Evolutionary conservation across 768 basidiomycete species (phyloP).

Genomic region (Pleurotus salmoneostramineus): DNA sequence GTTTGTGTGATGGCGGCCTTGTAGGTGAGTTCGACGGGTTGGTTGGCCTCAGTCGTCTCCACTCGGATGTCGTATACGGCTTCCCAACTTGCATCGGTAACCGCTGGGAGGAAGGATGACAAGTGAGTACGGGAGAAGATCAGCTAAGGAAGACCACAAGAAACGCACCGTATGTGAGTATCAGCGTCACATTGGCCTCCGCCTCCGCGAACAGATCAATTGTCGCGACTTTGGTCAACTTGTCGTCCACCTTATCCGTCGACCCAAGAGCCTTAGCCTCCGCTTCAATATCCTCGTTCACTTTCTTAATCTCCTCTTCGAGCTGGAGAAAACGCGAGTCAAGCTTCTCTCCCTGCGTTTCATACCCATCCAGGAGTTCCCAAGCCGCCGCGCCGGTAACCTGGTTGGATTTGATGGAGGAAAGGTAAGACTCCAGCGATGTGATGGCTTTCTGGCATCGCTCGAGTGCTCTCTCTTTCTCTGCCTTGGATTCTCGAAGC

Average conservation of each 20-base stretch:
- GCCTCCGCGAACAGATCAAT: constrained; percentile 22
- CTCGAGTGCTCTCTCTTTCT: constrained; percentile 16
- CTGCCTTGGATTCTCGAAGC: constrained; percentile 13
- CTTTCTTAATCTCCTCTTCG: constrained; percentile 12
- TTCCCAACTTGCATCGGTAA: constrained; percentile 24
- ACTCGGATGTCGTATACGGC: constrained; percentile 36
- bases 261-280: constrained; percentile 12
- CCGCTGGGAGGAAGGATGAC: constrained; percentile 1
- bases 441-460: constrained; percentile 18
- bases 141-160: too few species aligned
- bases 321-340: constrained; percentile 19
- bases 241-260: constrained; percentile 10
- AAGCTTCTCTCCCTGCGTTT: constrained; percentile 20
- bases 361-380: constrained; percentile 15
- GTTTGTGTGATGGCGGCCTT: constrained; percentile 34
- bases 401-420: constrained; percentile 21
- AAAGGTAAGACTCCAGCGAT: constrained; percentile 22
- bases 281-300: constrained; percentile 15
- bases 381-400: constrained; percentile 16
- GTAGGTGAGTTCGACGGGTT: constrained; percentile 29
- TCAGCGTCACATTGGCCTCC: constrained; percentile 23
- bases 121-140: not conserved
- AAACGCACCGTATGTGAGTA: constrained; percentile 26
- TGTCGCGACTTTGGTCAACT: constrained; percentile 13
- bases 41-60: constrained; percentile 28